phyloP scores from a whole-genome alignment of 306 rosid species.

The Prinsepia uniflora region DNA sequence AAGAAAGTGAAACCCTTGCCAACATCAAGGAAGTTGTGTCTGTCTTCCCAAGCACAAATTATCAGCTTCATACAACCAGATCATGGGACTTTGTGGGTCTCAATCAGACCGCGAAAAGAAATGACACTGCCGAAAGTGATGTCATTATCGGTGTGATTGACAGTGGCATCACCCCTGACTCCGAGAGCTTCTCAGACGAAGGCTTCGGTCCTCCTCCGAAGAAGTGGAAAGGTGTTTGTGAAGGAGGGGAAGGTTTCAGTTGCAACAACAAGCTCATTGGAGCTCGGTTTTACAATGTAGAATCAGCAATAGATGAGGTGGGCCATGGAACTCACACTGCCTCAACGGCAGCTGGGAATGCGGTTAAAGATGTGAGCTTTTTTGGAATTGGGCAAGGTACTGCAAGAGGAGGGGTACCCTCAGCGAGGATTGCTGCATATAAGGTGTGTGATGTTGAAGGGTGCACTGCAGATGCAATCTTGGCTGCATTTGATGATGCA shows the following conservation, averaged over 20 bases:
- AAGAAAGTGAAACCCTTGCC: conserved; percentile 11
- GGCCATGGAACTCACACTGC: conserved; percentile 16
- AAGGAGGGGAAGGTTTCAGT: conserved; percentile 26
- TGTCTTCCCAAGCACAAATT: conserved; percentile 30
- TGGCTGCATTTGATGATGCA: conserved; percentile 10
- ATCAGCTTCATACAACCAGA: conserved; percentile 37
- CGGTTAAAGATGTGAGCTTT: neutral
- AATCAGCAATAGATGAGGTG: neutral
- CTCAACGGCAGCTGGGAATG: neutral
- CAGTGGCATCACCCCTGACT: conserved; percentile 45
- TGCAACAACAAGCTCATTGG: conserved; percentile 32
- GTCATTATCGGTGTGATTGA: conserved; percentile 40
- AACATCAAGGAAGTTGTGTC: conserved; percentile 34
- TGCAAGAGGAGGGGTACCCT: neutral
- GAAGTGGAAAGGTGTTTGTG: conserved; percentile 31
- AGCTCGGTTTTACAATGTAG: neutral
- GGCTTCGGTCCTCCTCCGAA: conserved; percentile 35
- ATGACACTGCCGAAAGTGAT: conserved; percentile 18
- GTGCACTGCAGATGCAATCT: neutral
- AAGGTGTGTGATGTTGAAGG: neutral
- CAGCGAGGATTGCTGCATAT: neutral
- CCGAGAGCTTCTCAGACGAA: conserved; percentile 29
- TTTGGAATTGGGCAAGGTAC: conserved; percentile 2
- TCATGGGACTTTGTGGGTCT: conserved; percentile 53
- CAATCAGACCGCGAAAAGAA: neutral